Conservation (phyloP, 2,329 filamentous ascomycete genomes). For the Waltergamsia citrina region DNA sequence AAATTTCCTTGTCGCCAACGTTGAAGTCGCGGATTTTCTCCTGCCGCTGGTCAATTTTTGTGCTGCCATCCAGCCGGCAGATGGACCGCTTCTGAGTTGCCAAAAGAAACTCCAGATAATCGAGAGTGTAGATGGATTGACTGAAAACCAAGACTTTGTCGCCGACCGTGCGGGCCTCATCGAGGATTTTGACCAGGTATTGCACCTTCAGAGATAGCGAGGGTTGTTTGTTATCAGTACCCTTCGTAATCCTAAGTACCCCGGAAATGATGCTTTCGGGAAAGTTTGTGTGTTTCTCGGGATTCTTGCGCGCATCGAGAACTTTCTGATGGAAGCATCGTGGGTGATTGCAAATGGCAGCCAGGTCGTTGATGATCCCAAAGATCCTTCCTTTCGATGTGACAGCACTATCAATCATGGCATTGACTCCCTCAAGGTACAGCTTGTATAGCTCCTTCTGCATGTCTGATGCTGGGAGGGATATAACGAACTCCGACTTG, state of each 20-base stretch:
- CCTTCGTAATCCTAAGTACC: constrained; percentile 25
- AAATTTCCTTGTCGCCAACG: constrained; percentile 42
- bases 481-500: constrained; percentile 78
- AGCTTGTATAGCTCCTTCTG: constrained; percentile 55
- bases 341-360: constrained; percentile 43
- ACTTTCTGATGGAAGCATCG: constrained; percentile 30
- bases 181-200: constrained; percentile 60
- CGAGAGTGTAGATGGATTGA: constrained; percentile 57
- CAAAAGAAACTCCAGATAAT: constrained; percentile 57
- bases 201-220: constrained; percentile 57
- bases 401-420: constrained; percentile 1
- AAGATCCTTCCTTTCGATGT: constrained; percentile 17
- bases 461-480: constrained; percentile 55
- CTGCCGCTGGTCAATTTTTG: constrained; percentile 48
- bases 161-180: constrained; percentile 45
- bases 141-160: constrained; percentile 81
- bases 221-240: constrained; percentile 25
- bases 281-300: constrained; percentile 8
- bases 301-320: constrained; percentile 6
- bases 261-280: constrained; percentile 15
- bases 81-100: constrained; percentile 34
- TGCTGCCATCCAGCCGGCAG: constrained; percentile 59
- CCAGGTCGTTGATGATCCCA: constrained; percentile 26
- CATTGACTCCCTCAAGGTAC: constrained; percentile 22
- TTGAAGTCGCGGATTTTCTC: constrained; percentile 62